Evolutionary conservation across 169 alveolate species (phyloP).

Genomic region (Cryptosporidium ubiquitum): DNA sequence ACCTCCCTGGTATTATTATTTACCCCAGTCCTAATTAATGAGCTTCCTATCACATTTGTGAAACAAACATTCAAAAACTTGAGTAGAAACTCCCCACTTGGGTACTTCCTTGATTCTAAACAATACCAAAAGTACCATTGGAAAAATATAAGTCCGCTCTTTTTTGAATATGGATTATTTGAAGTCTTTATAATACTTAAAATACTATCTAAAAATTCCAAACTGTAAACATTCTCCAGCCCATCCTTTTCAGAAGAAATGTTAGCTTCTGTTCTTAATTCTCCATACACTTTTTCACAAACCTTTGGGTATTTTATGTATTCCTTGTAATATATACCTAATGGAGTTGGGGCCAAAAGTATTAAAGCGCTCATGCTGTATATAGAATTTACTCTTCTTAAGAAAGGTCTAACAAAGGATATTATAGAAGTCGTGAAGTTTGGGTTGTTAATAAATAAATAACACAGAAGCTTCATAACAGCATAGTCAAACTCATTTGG

Average conservation of each 20-base stretch:
- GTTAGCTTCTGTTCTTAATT: neutral
- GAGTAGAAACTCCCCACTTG: constrained; percentile 7
- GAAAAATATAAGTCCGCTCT: constrained; percentile 55
- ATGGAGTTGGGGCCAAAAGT: constrained; percentile 22
- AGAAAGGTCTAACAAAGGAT: constrained; percentile 45
- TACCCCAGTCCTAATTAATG: neutral
- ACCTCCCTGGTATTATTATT: neutral
- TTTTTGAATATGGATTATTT: constrained; percentile 47
- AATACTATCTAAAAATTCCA: constrained; percentile 3
- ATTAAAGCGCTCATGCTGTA: constrained; percentile 63
- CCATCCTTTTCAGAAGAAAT: neutral
- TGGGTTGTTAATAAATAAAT: constrained; percentile 35
- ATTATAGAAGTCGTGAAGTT: constrained; percentile 8
- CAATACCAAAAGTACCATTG: constrained; percentile 75
- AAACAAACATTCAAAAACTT: constrained; percentile 45
- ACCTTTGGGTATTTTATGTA: neutral
- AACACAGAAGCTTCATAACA: constrained; percentile 26
- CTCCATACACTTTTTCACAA: neutral
- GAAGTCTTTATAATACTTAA: constrained; percentile 32
- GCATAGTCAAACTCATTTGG: constrained; percentile 45
- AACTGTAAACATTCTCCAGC: neutral
- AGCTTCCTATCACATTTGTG: constrained; percentile 2
- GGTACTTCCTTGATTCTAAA: constrained; percentile 47
- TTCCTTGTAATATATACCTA: constrained; percentile 31
- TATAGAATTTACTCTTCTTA: constrained; percentile 35